These are phyloP conservation scores for Starmerella stigmatis DNA, from an alignment of 805 yeast genomes.

Conservation along the genomic window DNA sequence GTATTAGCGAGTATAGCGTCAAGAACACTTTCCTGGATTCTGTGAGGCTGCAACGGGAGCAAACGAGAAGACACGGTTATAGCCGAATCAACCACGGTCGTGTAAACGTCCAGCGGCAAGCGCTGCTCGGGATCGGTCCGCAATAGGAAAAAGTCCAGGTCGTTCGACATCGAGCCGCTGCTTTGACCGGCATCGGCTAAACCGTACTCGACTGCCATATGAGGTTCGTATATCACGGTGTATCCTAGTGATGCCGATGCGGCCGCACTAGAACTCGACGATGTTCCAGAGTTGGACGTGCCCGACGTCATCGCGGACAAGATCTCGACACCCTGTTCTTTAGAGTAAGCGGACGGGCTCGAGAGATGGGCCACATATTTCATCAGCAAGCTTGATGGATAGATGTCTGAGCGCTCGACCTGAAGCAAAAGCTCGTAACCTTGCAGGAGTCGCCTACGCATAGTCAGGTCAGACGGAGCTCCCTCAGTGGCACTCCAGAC, in stretches of 20 bases:
- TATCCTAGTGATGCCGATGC: background rate
- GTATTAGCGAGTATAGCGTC: constrained; percentile 60
- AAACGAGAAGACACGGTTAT: constrained; percentile 63
- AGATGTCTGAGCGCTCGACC: constrained; percentile 15
- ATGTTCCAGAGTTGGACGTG: background rate
- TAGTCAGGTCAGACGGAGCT: constrained; percentile 23
- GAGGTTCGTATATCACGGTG: background rate
- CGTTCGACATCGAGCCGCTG: constrained; percentile 2
- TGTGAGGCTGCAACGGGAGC: constrained; percentile 60
- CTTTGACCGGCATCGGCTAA: background rate
- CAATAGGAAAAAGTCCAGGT: constrained; percentile 9
- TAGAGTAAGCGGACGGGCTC: constrained; percentile 10
- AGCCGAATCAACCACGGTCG: constrained; percentile 54
- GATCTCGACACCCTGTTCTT: constrained; percentile 13
- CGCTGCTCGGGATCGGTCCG: background rate
- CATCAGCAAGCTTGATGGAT: constrained; percentile 35
- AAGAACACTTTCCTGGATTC: constrained; percentile 77
- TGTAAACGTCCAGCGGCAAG: constrained; percentile 8
- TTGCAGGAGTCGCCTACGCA: constrained; percentile 19
- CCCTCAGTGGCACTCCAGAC: constrained; percentile 27
- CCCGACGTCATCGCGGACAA: constrained; percentile 14
- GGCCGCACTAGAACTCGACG: background rate
- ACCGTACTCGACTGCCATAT: constrained; percentile 4
- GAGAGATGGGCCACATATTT: constrained; percentile 28
- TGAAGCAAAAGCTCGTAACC: constrained; percentile 21